Percentiles rank a stretch among this genome's conserved stretches.
Evolutionary conservation across 768 basidiomycete species (phyloP).

Genomic region (Calocybe cyanea): DNA sequence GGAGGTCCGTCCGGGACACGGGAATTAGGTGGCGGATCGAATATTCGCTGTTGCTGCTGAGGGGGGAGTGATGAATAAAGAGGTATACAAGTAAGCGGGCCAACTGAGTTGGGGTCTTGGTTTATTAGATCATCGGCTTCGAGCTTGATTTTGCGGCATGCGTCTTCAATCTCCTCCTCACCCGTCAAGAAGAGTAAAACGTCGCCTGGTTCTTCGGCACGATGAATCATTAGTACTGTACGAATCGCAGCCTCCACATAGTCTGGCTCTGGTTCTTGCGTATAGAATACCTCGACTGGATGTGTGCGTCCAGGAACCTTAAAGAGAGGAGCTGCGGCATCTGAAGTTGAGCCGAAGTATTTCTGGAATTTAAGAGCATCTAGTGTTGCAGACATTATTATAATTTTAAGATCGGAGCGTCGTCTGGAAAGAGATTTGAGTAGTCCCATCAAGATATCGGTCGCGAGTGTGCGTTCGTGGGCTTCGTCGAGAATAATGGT

Average conservation of each 20-base stretch:
- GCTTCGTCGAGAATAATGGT: conserved; percentile 99
- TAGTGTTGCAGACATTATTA: conserved; percentile 97
- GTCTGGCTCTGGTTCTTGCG: conserved; percentile 88
- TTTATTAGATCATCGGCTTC: conserved; percentile 84
- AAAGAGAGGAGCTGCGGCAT: conserved; percentile 67
- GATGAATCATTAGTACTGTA: conserved; percentile 95
- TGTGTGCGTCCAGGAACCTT: conserved; percentile 92
- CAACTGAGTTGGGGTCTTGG: conserved; percentile 69
- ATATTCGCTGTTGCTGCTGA: conserved; percentile 93
- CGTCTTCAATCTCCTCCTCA: conserved; percentile 97
- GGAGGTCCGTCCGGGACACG: conserved; percentile 63
- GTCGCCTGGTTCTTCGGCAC: conserved; percentile 92
- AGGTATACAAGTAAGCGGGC: conserved; percentile 86
- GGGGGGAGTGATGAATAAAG: conserved; percentile 95
- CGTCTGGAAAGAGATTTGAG: conserved; percentile 80
- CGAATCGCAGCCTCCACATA: conserved; percentile 97
- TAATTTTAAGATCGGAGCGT: conserved; percentile 89
- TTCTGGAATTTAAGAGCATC: conserved; percentile 96
- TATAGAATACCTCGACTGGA: conserved; percentile 94
- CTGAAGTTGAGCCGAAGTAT: conserved; percentile 67
- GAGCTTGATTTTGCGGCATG: conserved; percentile 87
- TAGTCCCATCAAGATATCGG: conserved; percentile 97
- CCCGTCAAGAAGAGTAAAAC: conserved; percentile 94
- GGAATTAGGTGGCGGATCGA: conserved; percentile 78
- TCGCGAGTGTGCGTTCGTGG: conserved; percentile 96